Base-by-base conservation (phyloP, 2,329 filamentous ascomycete genomes). In the Clonostachys sp. region DNA sequence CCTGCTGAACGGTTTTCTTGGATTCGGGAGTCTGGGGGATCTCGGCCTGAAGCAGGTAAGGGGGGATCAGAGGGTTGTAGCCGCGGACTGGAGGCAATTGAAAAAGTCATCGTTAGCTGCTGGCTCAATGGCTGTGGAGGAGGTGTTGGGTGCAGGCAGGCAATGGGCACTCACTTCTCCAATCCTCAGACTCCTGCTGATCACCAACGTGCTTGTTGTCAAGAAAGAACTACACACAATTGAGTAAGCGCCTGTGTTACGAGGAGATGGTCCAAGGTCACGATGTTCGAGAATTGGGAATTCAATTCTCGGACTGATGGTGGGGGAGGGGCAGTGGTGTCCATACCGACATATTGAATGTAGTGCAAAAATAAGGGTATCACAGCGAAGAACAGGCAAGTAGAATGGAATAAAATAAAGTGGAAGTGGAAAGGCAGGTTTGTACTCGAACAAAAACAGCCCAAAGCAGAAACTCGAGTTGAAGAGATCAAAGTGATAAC, bases 31-130 rank as follows among this genome's bases (percentile, higher is more conserved):
- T 80, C 64, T 82, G 79, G 57, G 77, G 69, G 60, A 99, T 92
- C 68, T 97, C 91, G 77, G 92, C 87, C 69, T 97, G 92, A 51
- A 99, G 89, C 53, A 99, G 84, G 62, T 96, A 89, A 52, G 94
- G 94, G 7, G 94, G 85, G 13, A 90, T 96, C 56, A 99, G 77
- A 59, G 89, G 92, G 66, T 95, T 96, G 79, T 95, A 92, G 58
- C 92, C 92, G 53, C 87, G 86, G 67, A 91, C 86, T 89, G 53
- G 30, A 50, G 35, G 33, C 13, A 44, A 49, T 54, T 56, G 61
- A 59, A 45, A 61, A 59, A 50, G 49, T 51, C 18, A 18, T 6
- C 3, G 41, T 47, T 38, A 46, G 48, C 30, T 20, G 12, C 42
- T 45, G n/a, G 10, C 12, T 35, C 35, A 33, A 41, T 46, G 38